Evolutionary conservation across 208 protist species (phyloP), one percentile per base, ranked within the genome.

Genomic region (Ichthyophonus hoferi): DNA sequence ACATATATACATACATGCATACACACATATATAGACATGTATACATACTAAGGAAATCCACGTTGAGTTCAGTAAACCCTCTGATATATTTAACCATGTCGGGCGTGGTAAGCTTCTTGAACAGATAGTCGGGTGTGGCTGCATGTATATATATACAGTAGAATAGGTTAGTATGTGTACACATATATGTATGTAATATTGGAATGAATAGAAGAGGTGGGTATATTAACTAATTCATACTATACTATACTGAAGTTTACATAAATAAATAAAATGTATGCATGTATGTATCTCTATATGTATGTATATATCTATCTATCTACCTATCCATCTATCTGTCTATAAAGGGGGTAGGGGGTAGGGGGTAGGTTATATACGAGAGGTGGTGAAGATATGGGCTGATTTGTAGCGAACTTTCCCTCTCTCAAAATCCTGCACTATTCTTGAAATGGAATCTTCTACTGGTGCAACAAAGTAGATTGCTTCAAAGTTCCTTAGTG

Each of bases 401-500:
- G 40, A 38, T 2, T 7, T 40, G 50, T 85, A 85, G 40, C 67
- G 84, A 1, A 34, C 42, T 39, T 79, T n/a, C 35, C 24, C 34
- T 1, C 40, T 86, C 1, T 86, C 40, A 82, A 90, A 90, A 76
- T 90, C 88, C 17, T n/a, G 41, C 31, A 79, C 77, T 17, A 90
- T 39, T 24, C 1, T 76, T 33, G 77, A 7, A 33, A 90, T 38
- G 0, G 37, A 79, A 33, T 90, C 34, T 34, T 86, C 42, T 3
- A 42, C 81, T 2, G 88, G 88, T 12, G 24, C n/a, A 12, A 90
- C 50, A 39, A 90, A 87, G 88, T 90, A 90, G 35, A 90, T 90
- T 40, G 88, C 88, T 31, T 90, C 88, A 34, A 76, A 87, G 0
- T 86, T 14, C 2, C 33, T 3, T 1, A 90, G 41, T 39, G 79